These are phyloP conservation scores for Corymbia maculata DNA, from an alignment of 345 rosid species.

Conservation along the genomic window DNA sequence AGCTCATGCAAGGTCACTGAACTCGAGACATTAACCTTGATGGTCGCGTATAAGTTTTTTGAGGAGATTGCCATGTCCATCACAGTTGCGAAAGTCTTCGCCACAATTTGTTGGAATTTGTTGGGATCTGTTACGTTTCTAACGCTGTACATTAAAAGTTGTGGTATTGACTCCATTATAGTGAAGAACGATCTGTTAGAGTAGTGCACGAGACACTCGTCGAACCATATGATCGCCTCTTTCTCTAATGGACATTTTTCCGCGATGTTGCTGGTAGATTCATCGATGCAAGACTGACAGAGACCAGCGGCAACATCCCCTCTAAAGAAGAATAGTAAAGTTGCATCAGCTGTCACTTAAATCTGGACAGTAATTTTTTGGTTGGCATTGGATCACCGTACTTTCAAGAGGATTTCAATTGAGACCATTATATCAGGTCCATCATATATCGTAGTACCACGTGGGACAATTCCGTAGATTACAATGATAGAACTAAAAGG, in stretches of 20 bases:
- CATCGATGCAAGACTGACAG: constrained; percentile 3
- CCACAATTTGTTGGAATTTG: neutral
- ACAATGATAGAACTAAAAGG: accelerated
- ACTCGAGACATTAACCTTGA: neutral
- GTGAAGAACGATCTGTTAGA: constrained; percentile 5
- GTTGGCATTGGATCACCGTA: neutral
- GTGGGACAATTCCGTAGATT: accelerated
- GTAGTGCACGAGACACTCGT: constrained; percentile 23
- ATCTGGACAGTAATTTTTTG: accelerated
- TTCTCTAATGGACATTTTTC: constrained; percentile 8
- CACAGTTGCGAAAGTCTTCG: neutral
- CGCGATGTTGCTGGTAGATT: neutral
- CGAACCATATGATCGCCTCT: constrained; percentile 22
- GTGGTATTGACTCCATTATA: neutral
- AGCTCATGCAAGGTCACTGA: neutral
- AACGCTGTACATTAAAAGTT: accelerated
- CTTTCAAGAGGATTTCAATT: neutral
- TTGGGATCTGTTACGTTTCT: neutral
- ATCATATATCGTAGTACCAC: neutral
- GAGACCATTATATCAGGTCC: neutral
- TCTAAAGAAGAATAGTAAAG: no score
- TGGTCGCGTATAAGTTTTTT: neutral
- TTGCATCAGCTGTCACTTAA: accelerated
- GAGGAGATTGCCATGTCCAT: accelerated
- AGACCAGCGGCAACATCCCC: neutral